Percentiles rank a stretch among this genome's conserved stretches.
phyloP scores from a whole-genome alignment of 2,329 filamentous ascomycete species.

The Leptodontidium sp. region DNA sequence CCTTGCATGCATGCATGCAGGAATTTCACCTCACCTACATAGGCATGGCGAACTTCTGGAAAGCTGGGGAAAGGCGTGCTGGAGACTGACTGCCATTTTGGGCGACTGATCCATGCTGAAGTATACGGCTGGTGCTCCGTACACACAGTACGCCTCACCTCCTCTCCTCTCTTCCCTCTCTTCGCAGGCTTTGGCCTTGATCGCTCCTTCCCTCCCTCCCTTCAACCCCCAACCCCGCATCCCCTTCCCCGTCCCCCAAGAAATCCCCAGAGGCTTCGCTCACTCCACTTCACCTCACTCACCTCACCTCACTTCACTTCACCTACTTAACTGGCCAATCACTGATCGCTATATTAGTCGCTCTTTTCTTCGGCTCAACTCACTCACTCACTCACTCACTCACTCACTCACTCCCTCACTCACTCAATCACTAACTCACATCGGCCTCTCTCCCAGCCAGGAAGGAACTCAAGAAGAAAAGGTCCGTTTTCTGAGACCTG shows the following conservation, averaged over 20 bases:
- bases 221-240: neutral
- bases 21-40: no score
- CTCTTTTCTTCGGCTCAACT: constrained; percentile 11
- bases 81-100: no score
- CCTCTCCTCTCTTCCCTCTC: neutral
- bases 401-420: no score
- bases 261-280: neutral
- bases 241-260: neutral
- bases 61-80: constrained; percentile 14
- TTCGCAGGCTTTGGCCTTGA: no score
- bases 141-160: no score
- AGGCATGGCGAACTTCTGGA: neutral
- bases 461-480: no score
- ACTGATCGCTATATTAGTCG: neutral
- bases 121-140: neutral
- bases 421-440: no score
- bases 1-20: no score
- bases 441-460: no score
- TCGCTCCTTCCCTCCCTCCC: no score
- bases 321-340: neutral
- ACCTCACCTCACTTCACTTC: no score
- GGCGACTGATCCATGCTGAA: neutral
- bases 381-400: neutral
- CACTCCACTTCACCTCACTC: no score
- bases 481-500: neutral